Evolutionary conservation across 768 basidiomycete genomes (phyloP), one percentile per base, ranked within the genome.

Genomic region (Psilocybe cubensis): DNA sequence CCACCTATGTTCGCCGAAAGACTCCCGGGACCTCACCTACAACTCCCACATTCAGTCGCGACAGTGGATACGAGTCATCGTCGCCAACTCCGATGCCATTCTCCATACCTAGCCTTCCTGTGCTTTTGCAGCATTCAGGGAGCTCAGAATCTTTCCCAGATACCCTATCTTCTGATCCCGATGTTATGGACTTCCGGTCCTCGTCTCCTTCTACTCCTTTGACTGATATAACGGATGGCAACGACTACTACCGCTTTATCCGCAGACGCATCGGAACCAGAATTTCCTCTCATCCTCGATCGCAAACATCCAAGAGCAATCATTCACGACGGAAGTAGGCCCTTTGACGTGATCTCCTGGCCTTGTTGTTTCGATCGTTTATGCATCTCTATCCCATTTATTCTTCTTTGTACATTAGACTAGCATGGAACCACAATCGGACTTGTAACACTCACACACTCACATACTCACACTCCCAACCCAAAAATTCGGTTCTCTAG

Each of bases 1-100:
- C 91, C 24, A 81, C 83, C 35, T 92, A 88, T 57, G 86, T 89
- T 41, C 89, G 91, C 60, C 85, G 91, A 59, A 89, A 86, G 73
- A 90, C 89, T 1, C 90, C 91, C 25, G 84, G 85, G 56, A 79
- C 83, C 35, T 90, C 91, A 10, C 89, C 90, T 0, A 85, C 83
- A 14, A 84, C 86, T 1, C 83, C 88, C 11, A 82, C 82, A 10
- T 90, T 89, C 68, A 76, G 81, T 52, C 79, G 72, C 48, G 77
- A 76, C 64, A 70, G 70, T 64, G 70, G 70, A 64, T 71, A 72
- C 61, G 70, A 72, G 66, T 76, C 77, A 58, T 71, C 74, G 23
- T 62, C 69, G 11, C 68, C 76, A 17, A 62, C 73, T 24, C 75
- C 76, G 41, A 76, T 77, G 63, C 85, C 86, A 12, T 80, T 89